Base-by-base conservation (phyloP, 345 rosid species). In the sweet orange (Citrus sinensis) region DNA sequence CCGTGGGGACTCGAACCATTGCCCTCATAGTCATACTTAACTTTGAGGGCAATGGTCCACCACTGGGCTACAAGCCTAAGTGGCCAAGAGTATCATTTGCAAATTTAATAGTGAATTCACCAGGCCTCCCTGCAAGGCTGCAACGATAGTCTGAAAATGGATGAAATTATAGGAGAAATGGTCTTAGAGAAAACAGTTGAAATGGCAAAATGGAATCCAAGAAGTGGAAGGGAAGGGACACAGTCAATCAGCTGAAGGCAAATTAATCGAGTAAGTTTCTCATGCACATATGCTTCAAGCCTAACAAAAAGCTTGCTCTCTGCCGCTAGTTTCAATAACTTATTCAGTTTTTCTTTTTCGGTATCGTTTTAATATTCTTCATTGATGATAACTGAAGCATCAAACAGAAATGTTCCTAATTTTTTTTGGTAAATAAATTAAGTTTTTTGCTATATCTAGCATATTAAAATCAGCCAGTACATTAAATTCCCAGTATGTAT, bases 61-160 rank as follows among this genome's bases (percentile, higher is more conserved):
- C 25, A 25, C 25, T 25, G 25, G 25, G 25, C 25, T 25, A 25
- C 25, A 25, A 25, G 25, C 25, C 25, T 25, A 25, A 25, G 25
- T 25, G 25, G 25, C 61, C 70, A 25, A 22, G 51, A 59, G 55
- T 46, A 39, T 69, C 61, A 32, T 32, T 63, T 74, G 83, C 22
- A 65, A 42, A 13, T 46, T 65, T 59, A 77, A 78, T 30, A 9
- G 46, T 35, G 79, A 83, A 46, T 73, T 40, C 29, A 55, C 55
- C 35, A 71, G 60, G 51, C 69, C 71, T 66, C 66, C 82, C 17
- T n/a, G n/a, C n/a, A 29, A 51, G 27, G 39, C 17, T n/a, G n/a
- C n/a, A 29, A 51, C 34, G 39, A 46, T 32, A 54, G 61, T 30
- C 65, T 35, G 30, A 42, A 46, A 14, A 68, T 55, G 37, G 14